Evolutionary conservation across 148 eudicot genomes (phyloP), one percentile per base, ranked within the genome.

Genomic region (Agrostemma githago): DNA sequence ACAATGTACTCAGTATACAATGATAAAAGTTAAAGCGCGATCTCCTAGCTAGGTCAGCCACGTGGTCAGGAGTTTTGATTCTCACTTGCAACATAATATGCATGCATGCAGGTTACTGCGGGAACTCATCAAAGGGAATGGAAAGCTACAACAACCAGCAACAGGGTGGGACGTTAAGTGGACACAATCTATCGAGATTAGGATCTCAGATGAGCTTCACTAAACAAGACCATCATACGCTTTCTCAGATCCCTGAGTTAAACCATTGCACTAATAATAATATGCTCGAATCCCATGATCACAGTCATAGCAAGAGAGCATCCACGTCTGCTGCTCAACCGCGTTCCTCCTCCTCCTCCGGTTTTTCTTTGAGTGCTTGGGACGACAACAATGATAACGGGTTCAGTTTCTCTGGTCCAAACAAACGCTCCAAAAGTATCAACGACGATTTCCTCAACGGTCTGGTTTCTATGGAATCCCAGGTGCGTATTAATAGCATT

Each of bases 131-230:
- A 74, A 87, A 82, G 68, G 89, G 86, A 48, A 72, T 83, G 15
- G 83, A 83, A 21, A 79, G 67, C 79, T 83, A 79, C 77, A 85
- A 80, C 63, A 73, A 74, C 38, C 77, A 51, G 34, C 34, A 26
- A 1, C 34, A 26, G 7, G 71, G 74, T 10, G 69, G 66, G 39
- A 68, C 81, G 12, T 44, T 68, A 72, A 77, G 67, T 39, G 80
- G 78, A 8, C 79, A 69, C 26, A 82, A 81, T 39, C 43, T 84
- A 76, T 81, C 90, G 5, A 81, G 91, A 70, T 72, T 89, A 75
- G 86, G 84, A 21, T 76, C 96, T 40, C 93, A 89, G 76, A 39
- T 84, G 54, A 91, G 89, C 84, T 91, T 91, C 82, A 83, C 91
- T 6, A 74, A 85, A 61, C 74, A 78, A 58, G 91, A 87, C 68